phyloP scores from a whole-genome alignment of 352 stramenopile genomes.

The Elongisporangium prolatum region DNA sequence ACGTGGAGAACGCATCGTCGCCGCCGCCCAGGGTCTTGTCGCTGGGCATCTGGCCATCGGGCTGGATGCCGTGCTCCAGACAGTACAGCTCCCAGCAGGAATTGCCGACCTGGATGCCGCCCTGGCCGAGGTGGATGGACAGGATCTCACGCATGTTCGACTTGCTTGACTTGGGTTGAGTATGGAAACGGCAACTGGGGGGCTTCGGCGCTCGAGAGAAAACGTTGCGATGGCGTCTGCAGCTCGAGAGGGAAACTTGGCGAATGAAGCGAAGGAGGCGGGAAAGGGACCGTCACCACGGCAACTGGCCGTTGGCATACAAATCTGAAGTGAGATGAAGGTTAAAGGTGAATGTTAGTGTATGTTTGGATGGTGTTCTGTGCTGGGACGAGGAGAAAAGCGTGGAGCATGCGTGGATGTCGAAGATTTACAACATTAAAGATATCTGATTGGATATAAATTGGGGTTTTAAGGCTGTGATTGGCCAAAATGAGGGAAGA shows the following conservation, averaged over 20 bases:
- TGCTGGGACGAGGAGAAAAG: constrained; percentile 2
- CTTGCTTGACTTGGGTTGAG: too few relatives aligned
- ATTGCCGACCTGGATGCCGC: constrained; percentile 68
- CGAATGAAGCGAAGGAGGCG: constrained; percentile 1
- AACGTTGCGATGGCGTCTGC: constrained; percentile 3
- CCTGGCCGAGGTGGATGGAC: constrained; percentile 94
- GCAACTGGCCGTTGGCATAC: neutral
- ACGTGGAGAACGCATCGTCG: constrained; percentile 58
- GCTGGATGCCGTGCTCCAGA: constrained; percentile 87
- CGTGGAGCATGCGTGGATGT: neutral
- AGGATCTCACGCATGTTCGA: constrained; percentile 90
- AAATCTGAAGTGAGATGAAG: neutral
- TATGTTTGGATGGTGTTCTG: neutral
- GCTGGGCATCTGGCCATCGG: constrained; percentile 51
- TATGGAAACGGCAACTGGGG: too few relatives aligned
- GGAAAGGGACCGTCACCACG: neutral
- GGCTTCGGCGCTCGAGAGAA: constrained; percentile 2
- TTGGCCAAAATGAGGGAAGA: too few relatives aligned
- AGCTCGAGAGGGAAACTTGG: neutral
- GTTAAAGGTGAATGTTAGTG: neutral
- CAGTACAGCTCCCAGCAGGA: constrained; percentile 89
- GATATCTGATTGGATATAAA: neutral
- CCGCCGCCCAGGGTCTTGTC: constrained; percentile 5
- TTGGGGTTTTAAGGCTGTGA: too few relatives aligned
- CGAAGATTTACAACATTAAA: neutral